Evolutionary conservation across 768 basidiomycete species (phyloP), one percentile per base, ranked within the genome.

Genomic region (Phylloporus scabripes): DNA sequence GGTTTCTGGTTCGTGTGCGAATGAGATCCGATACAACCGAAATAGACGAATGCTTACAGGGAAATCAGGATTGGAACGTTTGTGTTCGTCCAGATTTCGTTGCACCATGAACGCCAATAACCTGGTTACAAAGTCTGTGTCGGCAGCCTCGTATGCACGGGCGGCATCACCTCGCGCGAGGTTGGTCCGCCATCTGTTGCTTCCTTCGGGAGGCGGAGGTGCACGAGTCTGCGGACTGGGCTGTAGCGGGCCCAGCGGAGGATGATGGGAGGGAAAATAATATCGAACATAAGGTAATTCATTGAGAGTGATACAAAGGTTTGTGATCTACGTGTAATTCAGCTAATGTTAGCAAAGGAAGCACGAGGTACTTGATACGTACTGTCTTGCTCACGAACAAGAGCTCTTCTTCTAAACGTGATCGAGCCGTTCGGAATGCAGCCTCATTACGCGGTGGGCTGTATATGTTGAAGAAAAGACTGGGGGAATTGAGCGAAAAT

Each of bases 211-310:
- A 17, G 85, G 83, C 9, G 82, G 77, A 5, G 83, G 80, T 5
- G 84, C 78, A 5, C 85, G 81, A 10, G 82, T 84, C 51, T 79
- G 74, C 2, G 70, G 68, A 56, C 80, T 69, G 2, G 84, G 85
- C 48, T 85, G 83, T 46, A 97, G 80, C 3, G 92, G 80, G 12
- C 92, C 92, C 12, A 97, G 75, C 1, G 93, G 94, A 2, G 75
- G 74, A 59, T 93, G 92, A 53, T 87, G 79, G 11, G 81, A 71
- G 5, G 95, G 92, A 45, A 88, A 70, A 64, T 96, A 97, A 70
- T 95, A 98, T 28, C 95, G 86, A 56, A 98, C 85, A 63, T 80
- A 86, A 0, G 96, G 96, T 60, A 85, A 90, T 64, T 99, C 96
- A 59, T 92, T 87, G 24, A 98, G 69, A 0, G 90, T 81, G 14